Percentiles rank a stretch among this genome's conserved stretches.
Evolutionary conservation across 371 early-diverging fungal genomes (phyloP).

Genomic region (Lichtheimia ornata): DNA sequence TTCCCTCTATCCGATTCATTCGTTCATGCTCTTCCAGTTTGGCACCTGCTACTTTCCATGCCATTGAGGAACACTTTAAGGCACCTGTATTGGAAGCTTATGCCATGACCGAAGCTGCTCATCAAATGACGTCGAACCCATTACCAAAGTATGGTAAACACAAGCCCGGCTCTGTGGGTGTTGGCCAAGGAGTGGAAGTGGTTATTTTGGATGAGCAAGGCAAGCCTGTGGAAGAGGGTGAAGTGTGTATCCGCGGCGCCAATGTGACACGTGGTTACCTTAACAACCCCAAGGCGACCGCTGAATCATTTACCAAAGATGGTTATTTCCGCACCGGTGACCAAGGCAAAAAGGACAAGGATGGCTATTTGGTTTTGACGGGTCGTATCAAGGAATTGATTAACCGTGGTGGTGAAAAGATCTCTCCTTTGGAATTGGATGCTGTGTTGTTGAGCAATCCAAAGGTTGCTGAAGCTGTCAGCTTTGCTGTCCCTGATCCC

Average conservation of each 20-base stretch:
- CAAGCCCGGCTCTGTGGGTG: conserved; percentile 84
- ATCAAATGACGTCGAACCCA: conserved; percentile 89
- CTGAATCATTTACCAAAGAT: conserved; percentile 61
- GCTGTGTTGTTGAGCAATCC: conserved; percentile 72
- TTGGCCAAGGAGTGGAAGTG: conserved; percentile 81
- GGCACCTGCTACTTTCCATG: conserved; percentile 73
- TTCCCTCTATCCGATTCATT: conserved; percentile 76
- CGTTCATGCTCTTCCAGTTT: conserved; percentile 84
- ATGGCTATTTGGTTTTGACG: conserved; percentile 74
- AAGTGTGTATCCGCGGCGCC: conserved; percentile 82
- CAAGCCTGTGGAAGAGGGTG: conserved; percentile 63
- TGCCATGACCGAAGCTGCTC: conserved; percentile 92
- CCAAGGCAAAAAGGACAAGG: conserved; percentile 73
- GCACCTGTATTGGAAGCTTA: conserved; percentile 89
- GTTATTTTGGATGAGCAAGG: conserved; percentile 71
- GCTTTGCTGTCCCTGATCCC: conserved; percentile 74
- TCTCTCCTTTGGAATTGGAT: conserved; percentile 83
- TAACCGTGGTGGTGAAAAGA: conserved; percentile 84
- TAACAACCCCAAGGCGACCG: conserved; percentile 81
- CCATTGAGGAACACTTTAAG: conserved; percentile 68
- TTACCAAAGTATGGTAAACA: conserved; percentile 68
- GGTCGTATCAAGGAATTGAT: conserved; percentile 84
- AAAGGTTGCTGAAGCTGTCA: conserved; percentile 76
- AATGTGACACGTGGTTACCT: conserved; percentile 82
- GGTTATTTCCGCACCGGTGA: conserved; percentile 84